Conservation (phyloP, 176 grass and related monocot genomes). For the Carex parvula region DNA sequence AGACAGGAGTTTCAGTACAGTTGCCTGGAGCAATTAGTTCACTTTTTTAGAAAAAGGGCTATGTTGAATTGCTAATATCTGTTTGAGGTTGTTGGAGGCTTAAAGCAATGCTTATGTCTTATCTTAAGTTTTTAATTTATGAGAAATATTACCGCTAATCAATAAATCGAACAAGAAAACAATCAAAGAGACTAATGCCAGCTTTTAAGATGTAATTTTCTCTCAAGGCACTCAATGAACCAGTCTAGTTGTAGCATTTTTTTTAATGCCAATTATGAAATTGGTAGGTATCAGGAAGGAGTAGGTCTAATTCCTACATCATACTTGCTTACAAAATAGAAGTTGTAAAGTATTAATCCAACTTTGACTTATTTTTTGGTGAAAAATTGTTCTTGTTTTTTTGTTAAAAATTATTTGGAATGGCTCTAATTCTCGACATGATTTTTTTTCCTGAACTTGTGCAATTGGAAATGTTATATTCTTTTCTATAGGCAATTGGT, state of each 20-base stretch:
- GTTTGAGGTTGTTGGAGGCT: not conserved
- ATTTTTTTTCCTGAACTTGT: too few species aligned
- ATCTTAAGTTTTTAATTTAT: not conserved
- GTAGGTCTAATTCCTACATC: not conserved
- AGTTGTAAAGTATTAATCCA: not conserved
- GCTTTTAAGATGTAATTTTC: not conserved
- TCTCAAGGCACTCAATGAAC: not conserved
- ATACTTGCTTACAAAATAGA: too few species aligned
- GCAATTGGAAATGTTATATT: too few species aligned
- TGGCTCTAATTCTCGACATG: not conserved
- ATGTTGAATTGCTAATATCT: not conserved
- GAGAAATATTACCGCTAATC: not conserved
- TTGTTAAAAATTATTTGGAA: not conserved
- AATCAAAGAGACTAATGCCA: not conserved
- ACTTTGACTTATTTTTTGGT: not conserved
- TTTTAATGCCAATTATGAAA: not conserved
- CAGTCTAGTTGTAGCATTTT: not conserved
- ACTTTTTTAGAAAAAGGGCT: not conserved
- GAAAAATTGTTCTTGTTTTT: not conserved
- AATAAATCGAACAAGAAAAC: not conserved
- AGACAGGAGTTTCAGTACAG: not conserved
- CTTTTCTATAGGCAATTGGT: too few species aligned
- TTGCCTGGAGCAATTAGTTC: not conserved
- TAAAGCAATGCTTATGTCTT: not conserved
- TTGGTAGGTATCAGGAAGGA: not conserved